A percentile compares a stretch with the other conserved stretches of the same genome.
These are phyloP conservation scores for Hericium coralloides DNA, from an alignment of 768 basidiomycete genomes.

Conservation along the genomic window DNA sequence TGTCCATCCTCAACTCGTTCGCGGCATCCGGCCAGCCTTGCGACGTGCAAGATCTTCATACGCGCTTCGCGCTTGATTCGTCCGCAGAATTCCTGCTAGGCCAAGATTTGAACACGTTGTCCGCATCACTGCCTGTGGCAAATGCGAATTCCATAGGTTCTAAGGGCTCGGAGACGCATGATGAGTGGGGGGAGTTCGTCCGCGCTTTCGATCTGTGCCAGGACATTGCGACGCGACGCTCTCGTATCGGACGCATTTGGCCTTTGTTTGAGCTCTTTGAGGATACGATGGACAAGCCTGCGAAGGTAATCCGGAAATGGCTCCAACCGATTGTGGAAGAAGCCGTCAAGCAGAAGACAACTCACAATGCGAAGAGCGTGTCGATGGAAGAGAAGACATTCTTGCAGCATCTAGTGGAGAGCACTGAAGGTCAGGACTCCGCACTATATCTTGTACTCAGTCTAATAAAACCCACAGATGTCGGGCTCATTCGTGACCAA, in stretches of 20 bases:
- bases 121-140: conserved; percentile 30
- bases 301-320: conserved; percentile 6
- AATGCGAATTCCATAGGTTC: conserved; percentile 15
- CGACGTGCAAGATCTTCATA: conserved; percentile 30
- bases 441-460: background rate
- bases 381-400: conserved; percentile 11
- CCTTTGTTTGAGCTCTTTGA: conserved; percentile 13
- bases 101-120: conserved; percentile 30
- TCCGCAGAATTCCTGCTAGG: conserved; percentile 49
- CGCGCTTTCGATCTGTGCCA: conserved; percentile 9
- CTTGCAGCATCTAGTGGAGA: conserved; percentile 11
- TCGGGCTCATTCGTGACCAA: conserved; percentile 15
- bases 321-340: conserved; percentile 10
- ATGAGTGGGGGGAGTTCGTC: conserved; percentile 8
- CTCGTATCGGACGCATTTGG: conserved; percentile 11
- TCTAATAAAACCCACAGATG: background rate
- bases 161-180: conserved; percentile 10
- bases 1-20: conserved; percentile 9
- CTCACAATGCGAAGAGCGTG: background rate
- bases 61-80: conserved; percentile 42
- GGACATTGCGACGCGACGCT: conserved; percentile 8
- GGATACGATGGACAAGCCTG: conserved; percentile 12
- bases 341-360: conserved; percentile 5
- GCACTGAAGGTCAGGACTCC: conserved; percentile 6
- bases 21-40: background rate